Conservation (phyloP, 129 eudicot species). For the Erigeron canadensis region DNA sequence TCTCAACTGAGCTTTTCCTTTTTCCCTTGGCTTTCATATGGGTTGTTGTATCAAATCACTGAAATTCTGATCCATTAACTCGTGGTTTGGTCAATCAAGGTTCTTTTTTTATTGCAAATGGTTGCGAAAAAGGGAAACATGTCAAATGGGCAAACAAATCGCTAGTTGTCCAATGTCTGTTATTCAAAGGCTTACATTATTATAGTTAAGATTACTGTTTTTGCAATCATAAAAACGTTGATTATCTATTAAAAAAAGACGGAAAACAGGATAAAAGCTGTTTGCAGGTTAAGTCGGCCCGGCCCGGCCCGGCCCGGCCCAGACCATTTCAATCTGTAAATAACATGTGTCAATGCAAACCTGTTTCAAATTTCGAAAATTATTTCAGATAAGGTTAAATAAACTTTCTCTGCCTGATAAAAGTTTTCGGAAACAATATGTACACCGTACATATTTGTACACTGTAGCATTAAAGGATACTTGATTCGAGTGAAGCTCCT, state of each 20-base stretch:
- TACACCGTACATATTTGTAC: not conserved
- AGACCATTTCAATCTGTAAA: not conserved
- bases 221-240: not conserved
- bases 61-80: not conserved
- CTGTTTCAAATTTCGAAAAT: not conserved
- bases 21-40: not conserved
- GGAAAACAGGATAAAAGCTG: not conserved
- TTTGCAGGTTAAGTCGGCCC: not conserved
- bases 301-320: not conserved
- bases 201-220: not conserved
- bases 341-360: not conserved
- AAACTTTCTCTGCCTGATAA: not conserved
- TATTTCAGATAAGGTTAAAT: not conserved
- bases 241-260: too few relatives aligned
- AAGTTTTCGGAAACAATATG: not conserved
- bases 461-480: conserved; percentile 61
- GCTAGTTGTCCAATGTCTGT: not conserved
- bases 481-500: conserved; percentile 92
- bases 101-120: not conserved
- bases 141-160: not conserved
- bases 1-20: conserved; percentile 3
- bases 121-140: not conserved
- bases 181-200: not conserved
- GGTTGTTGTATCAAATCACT: not conserved
- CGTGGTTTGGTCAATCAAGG: not conserved